These are phyloP conservation scores for Golubevia pallescens DNA, from an alignment of 1,284 basidiomycete genomes.

Conservation along the genomic window DNA sequence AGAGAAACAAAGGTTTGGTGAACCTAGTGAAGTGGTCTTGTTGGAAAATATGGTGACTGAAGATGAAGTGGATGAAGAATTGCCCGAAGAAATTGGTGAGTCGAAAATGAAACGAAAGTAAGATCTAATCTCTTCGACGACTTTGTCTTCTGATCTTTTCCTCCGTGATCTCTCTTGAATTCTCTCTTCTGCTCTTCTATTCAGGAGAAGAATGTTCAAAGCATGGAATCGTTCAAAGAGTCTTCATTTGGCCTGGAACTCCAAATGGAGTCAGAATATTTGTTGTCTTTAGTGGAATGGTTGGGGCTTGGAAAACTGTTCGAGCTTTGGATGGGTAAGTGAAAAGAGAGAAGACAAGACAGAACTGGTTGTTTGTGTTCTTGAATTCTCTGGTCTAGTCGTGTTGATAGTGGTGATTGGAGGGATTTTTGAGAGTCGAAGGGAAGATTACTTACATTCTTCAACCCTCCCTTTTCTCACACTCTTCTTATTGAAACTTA, in stretches of 20 bases:
- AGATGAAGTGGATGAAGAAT: constrained; percentile 11
- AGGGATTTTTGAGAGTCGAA: no score
- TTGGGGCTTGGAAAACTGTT: constrained; percentile 39
- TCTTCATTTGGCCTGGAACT: constrained; percentile 16
- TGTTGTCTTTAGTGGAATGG: constrained; percentile 42
- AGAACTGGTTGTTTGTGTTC: no score
- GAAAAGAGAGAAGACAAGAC: no score
- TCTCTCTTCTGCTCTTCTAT: constrained; percentile 3
- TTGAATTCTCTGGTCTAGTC: no score
- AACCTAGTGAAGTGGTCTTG: constrained; percentile 23
- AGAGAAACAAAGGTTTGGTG: constrained; percentile 13
- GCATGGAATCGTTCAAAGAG: constrained; percentile 34
- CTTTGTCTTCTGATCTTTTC: constrained; percentile 11
- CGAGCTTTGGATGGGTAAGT: constrained; percentile 23
- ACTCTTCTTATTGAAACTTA: no score
- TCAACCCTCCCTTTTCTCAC: no score
- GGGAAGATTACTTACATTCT: no score
- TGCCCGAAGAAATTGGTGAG: constrained; percentile 23
- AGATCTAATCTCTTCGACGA: no score
- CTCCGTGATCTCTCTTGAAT: constrained; percentile 9
- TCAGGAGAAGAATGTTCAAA: constrained; percentile 29
- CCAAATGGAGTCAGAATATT: constrained; percentile 29
- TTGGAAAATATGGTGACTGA: constrained; percentile 18
- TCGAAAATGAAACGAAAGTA: neutral
- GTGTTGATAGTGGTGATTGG: no score